These are phyloP conservation scores for Moniliella sp. DNA, from an alignment of 1,284 basidiomycete genomes.

Conservation along the genomic window DNA sequence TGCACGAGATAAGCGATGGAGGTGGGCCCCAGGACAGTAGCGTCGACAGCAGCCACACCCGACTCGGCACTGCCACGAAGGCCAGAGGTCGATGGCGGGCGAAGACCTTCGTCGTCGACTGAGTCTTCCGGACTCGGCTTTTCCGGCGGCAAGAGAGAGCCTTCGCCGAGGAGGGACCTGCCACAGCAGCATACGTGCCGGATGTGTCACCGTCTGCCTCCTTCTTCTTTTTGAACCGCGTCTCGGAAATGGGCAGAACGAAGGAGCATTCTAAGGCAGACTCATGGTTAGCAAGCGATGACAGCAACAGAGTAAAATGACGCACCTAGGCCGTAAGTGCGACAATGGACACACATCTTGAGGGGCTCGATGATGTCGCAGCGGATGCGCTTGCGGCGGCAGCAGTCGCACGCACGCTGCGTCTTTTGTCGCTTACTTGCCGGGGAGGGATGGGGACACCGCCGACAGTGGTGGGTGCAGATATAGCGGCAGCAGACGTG, in stretches of 20 bases:
- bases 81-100: slow-evolving; percentile 3
- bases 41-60: slow-evolving; percentile 18
- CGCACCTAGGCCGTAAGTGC: slow-evolving; percentile 15
- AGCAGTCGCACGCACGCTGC: slow-evolving; percentile 68
- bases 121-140: not conserved
- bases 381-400: slow-evolving; percentile 77
- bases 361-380: slow-evolving; percentile 30
- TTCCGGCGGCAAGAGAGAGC: no score
- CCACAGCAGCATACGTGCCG: no score
- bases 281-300: not conserved
- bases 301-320: not conserved
- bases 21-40: slow-evolving; percentile 46
- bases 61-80: slow-evolving; percentile 3
- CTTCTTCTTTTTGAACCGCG: slow-evolving; percentile 90
- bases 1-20: slow-evolving; percentile 66
- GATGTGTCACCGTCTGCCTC: no score
- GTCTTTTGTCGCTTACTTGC: slow-evolving; percentile 64
- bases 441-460: no score
- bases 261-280: slow-evolving; percentile 38
- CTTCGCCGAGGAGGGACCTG: no score
- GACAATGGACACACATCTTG: slow-evolving; percentile 13
- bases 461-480: no score
- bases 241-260: slow-evolving; percentile 91
- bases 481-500: no score
- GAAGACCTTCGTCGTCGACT: not conserved